phyloP scores from a whole-genome alignment of 164 flowering plant genomes.

The Magnolia sinica region DNA sequence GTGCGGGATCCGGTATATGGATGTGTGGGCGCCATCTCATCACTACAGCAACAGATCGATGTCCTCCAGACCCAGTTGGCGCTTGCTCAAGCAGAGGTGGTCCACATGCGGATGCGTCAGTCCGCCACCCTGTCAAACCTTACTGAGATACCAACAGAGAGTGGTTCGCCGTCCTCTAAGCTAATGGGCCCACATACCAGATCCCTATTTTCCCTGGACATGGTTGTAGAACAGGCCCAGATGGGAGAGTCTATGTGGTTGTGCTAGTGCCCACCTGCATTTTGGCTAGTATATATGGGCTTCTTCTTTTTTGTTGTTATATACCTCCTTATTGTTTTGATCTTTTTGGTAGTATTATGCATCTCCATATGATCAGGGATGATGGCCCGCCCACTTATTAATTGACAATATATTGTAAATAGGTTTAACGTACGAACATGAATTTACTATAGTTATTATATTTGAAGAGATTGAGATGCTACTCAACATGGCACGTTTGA shows the following conservation, averaged over 20 bases:
- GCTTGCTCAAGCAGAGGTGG: conserved; percentile 72
- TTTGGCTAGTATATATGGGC: no score
- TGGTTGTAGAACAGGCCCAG: conserved; percentile 40
- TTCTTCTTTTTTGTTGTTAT: background rate
- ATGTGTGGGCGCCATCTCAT: conserved; percentile 78
- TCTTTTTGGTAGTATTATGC: background rate
- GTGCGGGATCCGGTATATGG: conserved; percentile 82
- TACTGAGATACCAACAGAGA: conserved; percentile 6
- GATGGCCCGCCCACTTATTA: background rate
- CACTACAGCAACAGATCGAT: conserved; percentile 65
- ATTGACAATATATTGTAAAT: background rate
- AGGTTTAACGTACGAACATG: background rate
- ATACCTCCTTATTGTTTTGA: background rate
- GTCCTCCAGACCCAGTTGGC: conserved; percentile 66
- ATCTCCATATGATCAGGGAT: background rate
- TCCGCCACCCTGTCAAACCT: conserved; percentile 11
- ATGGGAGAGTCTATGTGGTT: conserved; percentile 64
- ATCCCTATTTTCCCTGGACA: conserved; percentile 40
- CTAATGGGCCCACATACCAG: conserved; percentile 20
- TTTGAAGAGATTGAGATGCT: no score
- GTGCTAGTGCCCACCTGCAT: conserved; percentile 20
- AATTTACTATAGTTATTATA: background rate
- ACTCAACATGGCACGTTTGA: no score
- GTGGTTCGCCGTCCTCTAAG: conserved; percentile 28
- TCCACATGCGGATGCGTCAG: conserved; percentile 58